Evolutionary conservation across 2,329 filamentous ascomycete species (phyloP).

Genomic region (Stenocarpella maydis): DNA sequence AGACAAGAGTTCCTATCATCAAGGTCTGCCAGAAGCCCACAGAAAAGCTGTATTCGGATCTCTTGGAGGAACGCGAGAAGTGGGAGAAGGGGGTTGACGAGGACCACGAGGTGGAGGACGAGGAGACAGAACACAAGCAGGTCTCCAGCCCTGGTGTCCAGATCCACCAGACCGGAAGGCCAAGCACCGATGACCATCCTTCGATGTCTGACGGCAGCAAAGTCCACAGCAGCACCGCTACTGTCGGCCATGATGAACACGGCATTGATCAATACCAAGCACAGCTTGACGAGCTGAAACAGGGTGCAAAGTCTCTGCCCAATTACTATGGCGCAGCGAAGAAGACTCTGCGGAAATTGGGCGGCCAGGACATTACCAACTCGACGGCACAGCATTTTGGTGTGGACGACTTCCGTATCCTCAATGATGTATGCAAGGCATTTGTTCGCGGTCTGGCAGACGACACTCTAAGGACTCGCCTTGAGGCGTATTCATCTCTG

Average conservation of each 20-base stretch:
- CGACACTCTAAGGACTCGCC: constrained; percentile 51
- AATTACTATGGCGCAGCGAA: constrained; percentile 60
- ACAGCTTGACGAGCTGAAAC: constrained; percentile 47
- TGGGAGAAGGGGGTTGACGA: constrained; percentile 70
- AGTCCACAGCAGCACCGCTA: background rate
- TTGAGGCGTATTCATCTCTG: constrained; percentile 59
- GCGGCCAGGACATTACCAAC: constrained; percentile 59
- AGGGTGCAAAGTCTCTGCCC: constrained; percentile 50
- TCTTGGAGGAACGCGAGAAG: constrained; percentile 71
- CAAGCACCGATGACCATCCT: constrained; percentile 28
- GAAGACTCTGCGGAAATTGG: constrained; percentile 56
- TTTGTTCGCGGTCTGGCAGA: constrained; percentile 65
- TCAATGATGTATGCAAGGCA: constrained; percentile 61
- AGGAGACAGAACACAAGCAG: constrained; percentile 48
- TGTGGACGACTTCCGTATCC: constrained; percentile 53
- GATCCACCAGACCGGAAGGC: background rate
- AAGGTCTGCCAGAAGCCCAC: constrained; percentile 81
- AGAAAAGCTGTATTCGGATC: constrained; percentile 63
- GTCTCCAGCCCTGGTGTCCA: constrained; percentile 6
- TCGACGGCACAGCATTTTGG: constrained; percentile 55
- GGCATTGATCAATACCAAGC: constrained; percentile 11
- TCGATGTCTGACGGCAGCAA: constrained; percentile 27
- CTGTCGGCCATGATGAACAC: constrained; percentile 3
- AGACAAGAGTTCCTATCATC: constrained; percentile 85
- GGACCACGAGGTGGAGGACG: constrained; percentile 47